Percentiles rank a stretch among this genome's conserved stretches.
Evolutionary conservation across 2,329 filamentous ascomycete genomes (phyloP).

Genomic region (Geosmithia morbida): DNA sequence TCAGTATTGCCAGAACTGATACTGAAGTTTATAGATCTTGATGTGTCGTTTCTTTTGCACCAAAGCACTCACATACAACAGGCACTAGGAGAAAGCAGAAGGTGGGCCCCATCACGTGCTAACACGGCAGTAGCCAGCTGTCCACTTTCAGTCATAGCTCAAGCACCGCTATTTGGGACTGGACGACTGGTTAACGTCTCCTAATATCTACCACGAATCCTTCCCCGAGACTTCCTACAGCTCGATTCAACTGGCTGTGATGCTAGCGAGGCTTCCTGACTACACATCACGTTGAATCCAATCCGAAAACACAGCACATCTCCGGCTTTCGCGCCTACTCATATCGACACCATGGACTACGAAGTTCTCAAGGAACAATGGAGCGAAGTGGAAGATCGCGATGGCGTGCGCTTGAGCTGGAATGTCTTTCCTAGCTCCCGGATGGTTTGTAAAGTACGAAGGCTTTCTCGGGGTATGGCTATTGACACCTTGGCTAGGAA

Average conservation of each 20-base stretch:
- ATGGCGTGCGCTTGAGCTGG: constrained; percentile 94
- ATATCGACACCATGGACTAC: constrained; percentile 56
- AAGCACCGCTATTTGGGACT: not conserved
- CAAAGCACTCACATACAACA: no score
- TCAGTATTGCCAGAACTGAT: no score
- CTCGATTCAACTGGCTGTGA: not conserved
- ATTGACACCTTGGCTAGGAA: constrained; percentile 41
- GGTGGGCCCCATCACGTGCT: not conserved
- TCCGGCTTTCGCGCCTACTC: not conserved
- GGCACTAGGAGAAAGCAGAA: not conserved
- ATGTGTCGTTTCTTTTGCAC: no score
- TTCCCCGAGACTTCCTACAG: not conserved
- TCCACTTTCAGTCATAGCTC: not conserved
- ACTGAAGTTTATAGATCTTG: no score
- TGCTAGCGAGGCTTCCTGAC: not conserved
- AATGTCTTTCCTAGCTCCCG: constrained; percentile 97
- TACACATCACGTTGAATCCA: not conserved
- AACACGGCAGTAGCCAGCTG: not conserved
- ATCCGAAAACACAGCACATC: not conserved
- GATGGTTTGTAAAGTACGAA: constrained; percentile 48
- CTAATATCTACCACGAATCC: not conserved
- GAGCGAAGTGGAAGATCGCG: constrained; percentile 90
- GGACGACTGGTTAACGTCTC: not conserved
- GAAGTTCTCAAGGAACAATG: constrained; percentile 89
- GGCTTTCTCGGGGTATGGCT: not conserved